These are phyloP conservation scores for Aleurites moluccanus DNA, from an alignment of 441 rosid species.

Conservation along the genomic window DNA sequence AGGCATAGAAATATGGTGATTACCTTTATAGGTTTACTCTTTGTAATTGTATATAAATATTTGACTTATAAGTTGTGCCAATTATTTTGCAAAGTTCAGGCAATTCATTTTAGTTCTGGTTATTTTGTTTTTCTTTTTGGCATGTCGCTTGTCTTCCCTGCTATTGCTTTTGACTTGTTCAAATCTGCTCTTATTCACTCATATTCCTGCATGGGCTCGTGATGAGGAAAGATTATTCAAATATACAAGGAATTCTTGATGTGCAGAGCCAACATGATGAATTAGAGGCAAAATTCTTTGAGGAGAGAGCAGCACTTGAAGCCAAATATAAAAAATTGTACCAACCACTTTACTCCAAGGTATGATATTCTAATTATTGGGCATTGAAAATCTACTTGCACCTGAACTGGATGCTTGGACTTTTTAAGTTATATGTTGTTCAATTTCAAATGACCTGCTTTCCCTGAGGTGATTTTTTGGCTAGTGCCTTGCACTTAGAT, in stretches of 20 bases:
- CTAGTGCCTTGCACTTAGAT: not conserved
- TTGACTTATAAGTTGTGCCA: not conserved
- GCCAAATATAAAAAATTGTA: constrained; percentile 83
- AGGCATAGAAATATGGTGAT: not conserved
- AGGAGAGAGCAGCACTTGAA: constrained; percentile 89
- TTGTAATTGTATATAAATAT: not conserved
- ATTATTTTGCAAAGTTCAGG: not conserved
- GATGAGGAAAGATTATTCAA: not conserved
- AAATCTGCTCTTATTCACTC: not conserved
- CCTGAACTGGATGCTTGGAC: not conserved
- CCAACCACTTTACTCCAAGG: constrained; percentile 81
- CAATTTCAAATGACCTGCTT: not conserved
- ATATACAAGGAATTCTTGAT: not conserved
- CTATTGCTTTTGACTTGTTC: not conserved
- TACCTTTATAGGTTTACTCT: not conserved
- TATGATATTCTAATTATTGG: constrained; percentile 22
- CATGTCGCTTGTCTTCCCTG: not conserved
- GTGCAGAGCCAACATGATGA: constrained; percentile 78
- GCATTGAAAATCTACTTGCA: not conserved
- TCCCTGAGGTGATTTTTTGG: not conserved
- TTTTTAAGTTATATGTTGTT: not conserved
- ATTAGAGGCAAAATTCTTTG: constrained; percentile 79
- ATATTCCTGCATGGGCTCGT: not conserved
- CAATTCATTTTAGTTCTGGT: not conserved
- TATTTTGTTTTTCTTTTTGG: not conserved